Evolutionary conservation across 257 asterid species (phyloP).

Genomic region (Scutellaria baicalensis): DNA sequence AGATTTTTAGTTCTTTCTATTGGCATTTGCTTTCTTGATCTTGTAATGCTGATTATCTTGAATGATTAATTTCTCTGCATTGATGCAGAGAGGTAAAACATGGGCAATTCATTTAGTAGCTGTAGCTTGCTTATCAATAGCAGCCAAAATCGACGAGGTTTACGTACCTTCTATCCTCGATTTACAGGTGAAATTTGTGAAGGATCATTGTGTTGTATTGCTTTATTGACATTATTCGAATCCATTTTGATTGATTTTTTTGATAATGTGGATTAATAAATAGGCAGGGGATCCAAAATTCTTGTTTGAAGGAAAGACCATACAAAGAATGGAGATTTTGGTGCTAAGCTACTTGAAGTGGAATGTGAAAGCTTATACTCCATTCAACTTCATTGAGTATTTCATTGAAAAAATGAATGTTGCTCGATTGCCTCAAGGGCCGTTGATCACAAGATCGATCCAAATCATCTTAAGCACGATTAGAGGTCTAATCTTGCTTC

Average conservation of each 20-base stretch:
- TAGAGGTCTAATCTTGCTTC: slow-evolving; percentile 34
- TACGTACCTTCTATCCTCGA: slow-evolving; percentile 40
- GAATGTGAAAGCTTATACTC: slow-evolving; percentile 63
- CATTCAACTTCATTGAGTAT: slow-evolving; percentile 54
- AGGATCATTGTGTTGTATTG: not conserved
- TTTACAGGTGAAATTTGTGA: slow-evolving; percentile 49
- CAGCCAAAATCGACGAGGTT: slow-evolving; percentile 69
- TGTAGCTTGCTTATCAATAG: slow-evolving; percentile 66
- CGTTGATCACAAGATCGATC: slow-evolving; percentile 36
- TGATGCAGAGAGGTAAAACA: slow-evolving; percentile 30
- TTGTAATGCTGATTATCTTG: slow-evolving; percentile 7
- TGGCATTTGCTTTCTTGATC: slow-evolving; percentile 1
- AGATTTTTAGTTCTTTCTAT: not conserved
- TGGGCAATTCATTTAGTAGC: slow-evolving; percentile 63
- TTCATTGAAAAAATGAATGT: slow-evolving; percentile 37
- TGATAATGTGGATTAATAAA: slow-evolving; percentile 8
- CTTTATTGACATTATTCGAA: not conserved
- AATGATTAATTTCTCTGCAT: slow-evolving; percentile 6
- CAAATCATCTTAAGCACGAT: slow-evolving; percentile 43
- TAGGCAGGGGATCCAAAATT: slow-evolving; percentile 57
- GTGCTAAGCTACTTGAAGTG: slow-evolving; percentile 58
- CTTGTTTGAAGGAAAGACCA: slow-evolving; percentile 51
- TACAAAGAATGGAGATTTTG: slow-evolving; percentile 71
- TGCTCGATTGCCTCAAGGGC: slow-evolving; percentile 11
- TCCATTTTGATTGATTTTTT: not conserved